Percentiles rank a stretch among this genome's conserved stretches.
Conservation (phyloP, 345 rosid genomes). For the Kernera saxatilis region DNA sequence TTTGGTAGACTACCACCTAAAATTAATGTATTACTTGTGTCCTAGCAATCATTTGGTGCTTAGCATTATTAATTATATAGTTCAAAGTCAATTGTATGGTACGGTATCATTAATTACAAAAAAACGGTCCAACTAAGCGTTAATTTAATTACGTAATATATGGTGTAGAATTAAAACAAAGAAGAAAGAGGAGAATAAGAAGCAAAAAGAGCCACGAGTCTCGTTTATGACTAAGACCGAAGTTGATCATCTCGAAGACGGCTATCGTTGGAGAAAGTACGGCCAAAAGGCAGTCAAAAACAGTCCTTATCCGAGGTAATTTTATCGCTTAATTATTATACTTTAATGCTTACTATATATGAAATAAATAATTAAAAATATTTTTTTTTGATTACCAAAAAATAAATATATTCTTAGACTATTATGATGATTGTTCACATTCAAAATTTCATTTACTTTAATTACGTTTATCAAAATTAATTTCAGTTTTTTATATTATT, state of each 20-base stretch:
- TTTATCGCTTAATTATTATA: not conserved
- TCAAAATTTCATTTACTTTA: not conserved
- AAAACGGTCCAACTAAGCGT: not conserved
- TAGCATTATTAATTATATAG: not conserved
- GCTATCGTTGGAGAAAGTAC: slow-evolving; percentile 83
- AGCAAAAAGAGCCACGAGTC: slow-evolving; percentile 55
- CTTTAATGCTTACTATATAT: not conserved
- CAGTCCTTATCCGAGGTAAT: slow-evolving; percentile 70
- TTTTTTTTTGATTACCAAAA: no score
- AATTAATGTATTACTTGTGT: not conserved
- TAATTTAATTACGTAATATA: not conserved
- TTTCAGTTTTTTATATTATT: not conserved
- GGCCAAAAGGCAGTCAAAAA: slow-evolving; percentile 85
- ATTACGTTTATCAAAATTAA: not conserved
- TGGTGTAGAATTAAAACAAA: slow-evolving; percentile 41
- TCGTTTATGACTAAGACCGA: slow-evolving; percentile 84
- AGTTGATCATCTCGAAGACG: slow-evolving; percentile 78
- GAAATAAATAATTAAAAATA: not conserved
- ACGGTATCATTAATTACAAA: not conserved
- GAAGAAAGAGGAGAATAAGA: slow-evolving; percentile 57
- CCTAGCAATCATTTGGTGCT: slow-evolving; percentile 6
- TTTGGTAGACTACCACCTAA: not conserved
- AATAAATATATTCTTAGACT: not conserved
- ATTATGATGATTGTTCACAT: not conserved
- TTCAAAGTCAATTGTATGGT: slow-evolving; percentile 21